A percentile compares a stretch with the other conserved stretches of the same genome.
Conservation (phyloP, 345 rosid genomes). For the Corymbia maculata region DNA sequence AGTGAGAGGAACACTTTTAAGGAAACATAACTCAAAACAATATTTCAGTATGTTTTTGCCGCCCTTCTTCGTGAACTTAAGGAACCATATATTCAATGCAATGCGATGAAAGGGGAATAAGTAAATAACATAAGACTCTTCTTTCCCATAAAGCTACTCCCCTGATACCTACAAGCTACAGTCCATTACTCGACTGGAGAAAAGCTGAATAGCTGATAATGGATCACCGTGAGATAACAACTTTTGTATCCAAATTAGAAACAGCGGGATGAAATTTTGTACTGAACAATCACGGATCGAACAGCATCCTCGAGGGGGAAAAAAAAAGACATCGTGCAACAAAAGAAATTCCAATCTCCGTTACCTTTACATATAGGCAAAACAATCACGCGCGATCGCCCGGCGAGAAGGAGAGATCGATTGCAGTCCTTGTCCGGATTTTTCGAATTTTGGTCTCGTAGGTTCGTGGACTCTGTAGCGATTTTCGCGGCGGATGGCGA, state of each 20-base stretch:
- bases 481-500: neutral
- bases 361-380: neutral
- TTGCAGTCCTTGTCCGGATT: too few species aligned
- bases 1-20: too few species aligned
- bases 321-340: accelerated
- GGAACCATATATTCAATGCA: too few species aligned
- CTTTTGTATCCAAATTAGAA: too few species aligned
- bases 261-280: neutral
- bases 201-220: neutral
- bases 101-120: neutral
- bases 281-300: too few species aligned
- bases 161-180: neutral
- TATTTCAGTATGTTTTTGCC: too few species aligned
- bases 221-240: accelerated
- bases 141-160: too few species aligned
- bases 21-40: too few species aligned
- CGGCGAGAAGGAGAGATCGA: neutral
- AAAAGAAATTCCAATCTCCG: neutral
- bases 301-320: neutral
- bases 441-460: neutral
- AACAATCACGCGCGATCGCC: neutral
- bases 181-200: neutral
- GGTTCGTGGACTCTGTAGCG: neutral
- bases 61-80: too few species aligned
- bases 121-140: neutral